A percentile compares a stretch with the other conserved stretches of the same genome.
phyloP scores from a whole-genome alignment of 352 stramenopile genomes.

The Phytophthora capsici region DNA sequence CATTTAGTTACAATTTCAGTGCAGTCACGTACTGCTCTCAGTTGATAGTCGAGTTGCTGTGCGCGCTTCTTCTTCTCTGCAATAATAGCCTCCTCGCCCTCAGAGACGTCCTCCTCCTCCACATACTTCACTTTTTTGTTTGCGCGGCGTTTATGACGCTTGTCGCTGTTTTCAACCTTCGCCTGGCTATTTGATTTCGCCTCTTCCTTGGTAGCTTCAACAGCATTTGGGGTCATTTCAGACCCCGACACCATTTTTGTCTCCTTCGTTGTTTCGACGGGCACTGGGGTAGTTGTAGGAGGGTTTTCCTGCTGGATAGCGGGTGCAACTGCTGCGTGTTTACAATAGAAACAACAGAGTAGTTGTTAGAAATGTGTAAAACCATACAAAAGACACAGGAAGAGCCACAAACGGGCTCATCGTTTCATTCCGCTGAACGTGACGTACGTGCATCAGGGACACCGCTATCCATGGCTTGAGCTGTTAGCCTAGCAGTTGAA shows the following conservation, averaged over 20 bases:
- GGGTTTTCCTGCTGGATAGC: slow-evolving; percentile 4
- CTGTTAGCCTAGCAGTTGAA: background rate
- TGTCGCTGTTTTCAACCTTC: slow-evolving; percentile 23
- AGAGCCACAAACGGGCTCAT: slow-evolving; percentile 2
- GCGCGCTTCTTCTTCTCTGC: slow-evolving; percentile 74
- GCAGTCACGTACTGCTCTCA: slow-evolving; percentile 44
- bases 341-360: background rate
- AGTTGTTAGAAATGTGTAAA: slow-evolving; percentile 1
- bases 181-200: slow-evolving; percentile 9
- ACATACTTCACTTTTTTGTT: slow-evolving; percentile 80
- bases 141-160: slow-evolving; percentile 49
- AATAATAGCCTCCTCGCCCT: slow-evolving; percentile 61
- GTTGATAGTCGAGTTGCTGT: slow-evolving; percentile 82
- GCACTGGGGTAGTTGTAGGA: background rate
- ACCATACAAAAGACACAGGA: slow-evolving; percentile 12
- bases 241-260: slow-evolving; percentile 6
- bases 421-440: background rate
- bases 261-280: background rate
- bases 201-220: background rate
- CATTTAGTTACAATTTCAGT: background rate
- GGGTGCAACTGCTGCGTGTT: slow-evolving; percentile 3
- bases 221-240: slow-evolving; percentile 12
- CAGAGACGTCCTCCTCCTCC: slow-evolving; percentile 72
- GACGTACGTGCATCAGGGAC: slow-evolving; percentile 15
- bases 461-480: slow-evolving; percentile 22